A percentile compares a stretch with the other conserved stretches of the same genome.
Evolutionary conservation across 305 asterid genomes (phyloP).

Genomic region (Nicotiana rustica): DNA sequence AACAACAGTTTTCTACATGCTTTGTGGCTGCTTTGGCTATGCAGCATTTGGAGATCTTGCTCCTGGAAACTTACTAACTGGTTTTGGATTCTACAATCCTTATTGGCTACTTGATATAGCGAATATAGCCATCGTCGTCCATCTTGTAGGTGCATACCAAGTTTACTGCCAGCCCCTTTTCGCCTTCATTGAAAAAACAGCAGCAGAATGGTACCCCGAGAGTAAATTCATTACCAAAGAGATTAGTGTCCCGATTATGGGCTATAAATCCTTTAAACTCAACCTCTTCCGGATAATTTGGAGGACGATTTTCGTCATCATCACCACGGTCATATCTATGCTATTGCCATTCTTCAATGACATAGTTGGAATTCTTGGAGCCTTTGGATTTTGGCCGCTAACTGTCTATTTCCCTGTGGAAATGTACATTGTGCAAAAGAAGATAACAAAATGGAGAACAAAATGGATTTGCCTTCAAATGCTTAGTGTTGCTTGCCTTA

Average conservation of each 20-base stretch:
- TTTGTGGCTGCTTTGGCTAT: constrained; percentile 86
- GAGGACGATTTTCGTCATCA: constrained; percentile 66
- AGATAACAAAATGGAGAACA: constrained; percentile 68
- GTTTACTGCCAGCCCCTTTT: constrained; percentile 89
- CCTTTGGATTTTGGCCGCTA: constrained; percentile 85
- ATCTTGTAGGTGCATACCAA: constrained; percentile 86
- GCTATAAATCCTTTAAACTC: constrained; percentile 51
- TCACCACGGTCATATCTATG: constrained; percentile 72
- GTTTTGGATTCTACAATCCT: constrained; percentile 82
- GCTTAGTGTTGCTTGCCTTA: constrained; percentile 64
- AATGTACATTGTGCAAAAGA: constrained; percentile 73
- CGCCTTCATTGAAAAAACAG: constrained; percentile 75
- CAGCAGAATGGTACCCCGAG: constrained; percentile 54
- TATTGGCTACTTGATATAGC: constrained; percentile 93
- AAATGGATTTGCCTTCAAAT: constrained; percentile 68
- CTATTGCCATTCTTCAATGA: constrained; percentile 83
- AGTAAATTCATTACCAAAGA: constrained; percentile 58
- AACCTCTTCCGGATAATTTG: constrained; percentile 66
- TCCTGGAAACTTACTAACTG: constrained; percentile 85
- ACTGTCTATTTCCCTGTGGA: constrained; percentile 85
- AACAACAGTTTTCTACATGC: constrained; percentile 87
- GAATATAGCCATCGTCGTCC: constrained; percentile 77
- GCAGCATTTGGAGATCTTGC: constrained; percentile 89
- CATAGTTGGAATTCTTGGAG: constrained; percentile 80
- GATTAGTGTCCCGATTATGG: constrained; percentile 55